Base-by-base conservation (phyloP, 2,329 filamentous ascomycete species). In the Fusarium pseudograminearum region DNA sequence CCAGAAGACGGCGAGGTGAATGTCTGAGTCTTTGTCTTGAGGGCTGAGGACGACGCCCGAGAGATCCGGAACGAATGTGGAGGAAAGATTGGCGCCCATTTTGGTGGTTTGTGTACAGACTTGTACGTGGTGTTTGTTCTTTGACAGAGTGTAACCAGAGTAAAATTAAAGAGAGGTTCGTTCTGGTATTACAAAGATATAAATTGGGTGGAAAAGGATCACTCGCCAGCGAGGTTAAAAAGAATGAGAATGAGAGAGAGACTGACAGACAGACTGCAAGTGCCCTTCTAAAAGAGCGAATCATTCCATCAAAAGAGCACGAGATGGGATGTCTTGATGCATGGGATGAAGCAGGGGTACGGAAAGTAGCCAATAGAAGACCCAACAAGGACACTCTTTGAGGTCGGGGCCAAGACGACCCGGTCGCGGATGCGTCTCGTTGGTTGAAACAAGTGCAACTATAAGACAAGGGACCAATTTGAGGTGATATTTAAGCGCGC, bases 21-120 rank as follows among this genome's bases (percentile, higher is more conserved):
- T 76, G 67, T 75, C 74, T 40, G 76, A 66, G 36, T 46, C 31
- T 34, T 65, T 59, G 55, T 83, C 81, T 20, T 70, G 12, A 4
- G 75, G 73, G 42, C 76, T 75, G 62, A 81, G 74, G 51, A 75
- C 71, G 47, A 72, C 75, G 54, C 70, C 74, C 47, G 80, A 82
- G 36, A 77, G 80, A 74, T 83, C 80, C 38, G 78, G 77, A 55
- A 76, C 74, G 44, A 79, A 74, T 20, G 72, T 74, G 30, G 77
- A 77, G n/a, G 81, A 83, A 30, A 82, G 80, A 56, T 82, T 82
- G 63, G 71, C 72, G 64, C 80, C 81, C 81, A 83, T 83, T 31
- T 42, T 42, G 33, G 31, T 16, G 45, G 51, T 24, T 26, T 51
- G 16, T 51, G 16, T 28, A n/a, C 31, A 11, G 31, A 50, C 22